These are phyloP conservation scores for Zymoseptoria brevis DNA, from an alignment of 2,329 filamentous ascomycete species.

Conservation along the genomic window DNA sequence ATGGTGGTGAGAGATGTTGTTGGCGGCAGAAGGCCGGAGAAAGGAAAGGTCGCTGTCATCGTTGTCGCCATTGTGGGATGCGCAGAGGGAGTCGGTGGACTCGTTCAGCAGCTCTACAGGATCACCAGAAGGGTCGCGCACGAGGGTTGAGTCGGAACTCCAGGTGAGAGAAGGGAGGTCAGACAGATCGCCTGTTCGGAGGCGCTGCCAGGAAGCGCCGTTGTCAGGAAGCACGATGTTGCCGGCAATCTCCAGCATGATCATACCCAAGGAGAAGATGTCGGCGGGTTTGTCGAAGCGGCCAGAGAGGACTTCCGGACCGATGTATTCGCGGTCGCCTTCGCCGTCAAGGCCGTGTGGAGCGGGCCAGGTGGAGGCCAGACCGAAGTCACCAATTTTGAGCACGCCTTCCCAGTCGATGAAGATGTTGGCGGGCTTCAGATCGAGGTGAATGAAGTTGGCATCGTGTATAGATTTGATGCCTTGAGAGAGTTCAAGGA, in stretches of 20 bases:
- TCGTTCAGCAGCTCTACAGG: conserved; percentile 35
- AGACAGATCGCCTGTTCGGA: conserved; percentile 81
- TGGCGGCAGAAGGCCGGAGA: conserved; percentile 24
- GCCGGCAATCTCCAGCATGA: conserved; percentile 87
- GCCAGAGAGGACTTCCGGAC: conserved; percentile 81
- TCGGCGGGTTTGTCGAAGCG: conserved; percentile 85
- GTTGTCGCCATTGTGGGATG: conserved; percentile 29
- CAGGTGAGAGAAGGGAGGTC: conserved; percentile 83
- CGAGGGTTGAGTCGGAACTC: conserved; percentile 61
- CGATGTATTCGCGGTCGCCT: conserved; percentile 93
- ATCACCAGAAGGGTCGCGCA: conserved; percentile 67
- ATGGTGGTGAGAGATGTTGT: not conserved
- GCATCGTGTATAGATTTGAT: conserved; percentile 82
- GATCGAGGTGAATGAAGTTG: conserved; percentile 75
- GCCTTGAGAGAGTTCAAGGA: conserved; percentile 75
- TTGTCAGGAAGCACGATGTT: conserved; percentile 94
- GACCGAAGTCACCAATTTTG: conserved; percentile 80
- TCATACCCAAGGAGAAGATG: conserved; percentile 87
- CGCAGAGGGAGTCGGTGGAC: conserved; percentile 21
- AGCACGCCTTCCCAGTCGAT: conserved; percentile 73
- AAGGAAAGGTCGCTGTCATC: conserved; percentile 27
- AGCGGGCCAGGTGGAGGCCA: conserved; percentile 73
- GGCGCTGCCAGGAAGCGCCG: conserved; percentile 79
- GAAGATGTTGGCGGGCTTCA: conserved; percentile 79
- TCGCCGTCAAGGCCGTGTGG: conserved; percentile 74